Conservation (phyloP, 2,329 filamentous ascomycete species). For the Madurella fahalii region DNA sequence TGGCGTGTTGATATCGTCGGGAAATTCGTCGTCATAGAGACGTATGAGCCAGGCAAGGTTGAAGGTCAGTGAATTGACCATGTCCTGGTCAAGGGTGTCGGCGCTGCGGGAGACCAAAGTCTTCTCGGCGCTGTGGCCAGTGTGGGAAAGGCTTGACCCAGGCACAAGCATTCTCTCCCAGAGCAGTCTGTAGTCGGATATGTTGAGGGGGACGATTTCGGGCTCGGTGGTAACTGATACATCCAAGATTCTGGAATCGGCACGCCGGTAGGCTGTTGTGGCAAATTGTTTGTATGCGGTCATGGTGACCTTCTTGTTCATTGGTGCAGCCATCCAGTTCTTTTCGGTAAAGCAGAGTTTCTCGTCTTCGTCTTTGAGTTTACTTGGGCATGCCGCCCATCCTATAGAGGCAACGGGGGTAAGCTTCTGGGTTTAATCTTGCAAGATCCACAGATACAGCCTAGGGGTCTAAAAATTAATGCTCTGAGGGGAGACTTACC, state of each 20-base stretch:
- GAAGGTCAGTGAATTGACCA: background rate
- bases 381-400: conserved; percentile 4
- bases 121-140: too few species aligned
- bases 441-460: too few species aligned
- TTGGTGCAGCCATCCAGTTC: background rate
- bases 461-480: too few species aligned
- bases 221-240: background rate
- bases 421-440: too few species aligned
- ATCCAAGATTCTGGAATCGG: background rate
- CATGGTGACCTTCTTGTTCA: conserved; percentile 1
- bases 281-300: conserved; percentile 7
- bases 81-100: background rate
- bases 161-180: background rate
- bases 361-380: background rate
- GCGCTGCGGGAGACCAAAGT: background rate
- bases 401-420: background rate
- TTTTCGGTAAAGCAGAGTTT: background rate
- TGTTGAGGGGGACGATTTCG: background rate
- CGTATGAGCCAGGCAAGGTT: background rate
- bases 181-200: background rate
- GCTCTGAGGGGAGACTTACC: background rate
- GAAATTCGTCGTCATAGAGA: conserved; percentile 8
- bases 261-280: background rate
- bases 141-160: too few species aligned
- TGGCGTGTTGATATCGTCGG: conserved; percentile 7